Percentiles rank a stretch among this genome's conserved stretches.
Conservation (phyloP, 2,329 filamentous ascomycete species). For the Aspergillus proliferans region DNA sequence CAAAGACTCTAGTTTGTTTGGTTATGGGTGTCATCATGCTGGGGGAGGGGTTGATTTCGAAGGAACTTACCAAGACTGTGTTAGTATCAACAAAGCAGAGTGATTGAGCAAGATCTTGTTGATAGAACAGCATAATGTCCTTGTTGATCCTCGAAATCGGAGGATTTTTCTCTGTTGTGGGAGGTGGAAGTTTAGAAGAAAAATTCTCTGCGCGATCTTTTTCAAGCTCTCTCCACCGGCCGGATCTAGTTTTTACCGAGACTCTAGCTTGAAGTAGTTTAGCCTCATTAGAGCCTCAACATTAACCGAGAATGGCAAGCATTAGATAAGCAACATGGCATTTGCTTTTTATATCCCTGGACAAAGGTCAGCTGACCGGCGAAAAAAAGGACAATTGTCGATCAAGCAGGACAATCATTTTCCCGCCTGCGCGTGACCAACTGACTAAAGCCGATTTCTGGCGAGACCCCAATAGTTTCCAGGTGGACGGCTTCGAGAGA, state of each 20-base stretch:
- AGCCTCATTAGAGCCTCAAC: neutral
- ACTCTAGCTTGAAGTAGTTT: slow-evolving; percentile 7
- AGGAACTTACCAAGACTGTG: slow-evolving; percentile 24
- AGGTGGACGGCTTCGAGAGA: neutral
- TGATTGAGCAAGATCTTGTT: neutral
- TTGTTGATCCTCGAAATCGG: too few species aligned
- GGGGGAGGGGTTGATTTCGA: slow-evolving; percentile 8
- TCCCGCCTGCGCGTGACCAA: slow-evolving; percentile 1
- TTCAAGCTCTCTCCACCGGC: slow-evolving; percentile 25
- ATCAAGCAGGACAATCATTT: slow-evolving; percentile 1
- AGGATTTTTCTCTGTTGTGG: slow-evolving; percentile 8
- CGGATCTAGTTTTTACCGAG: slow-evolving; percentile 26
- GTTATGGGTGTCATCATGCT: slow-evolving; percentile 73
- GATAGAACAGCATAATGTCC: neutral
- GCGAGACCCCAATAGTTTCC: slow-evolving; percentile 4
- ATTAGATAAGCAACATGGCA: neutral
- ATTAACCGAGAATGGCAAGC: neutral
- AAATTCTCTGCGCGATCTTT: slow-evolving; percentile 20
- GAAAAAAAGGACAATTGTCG: neutral
- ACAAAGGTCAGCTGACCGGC: neutral
- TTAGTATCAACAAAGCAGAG: neutral
- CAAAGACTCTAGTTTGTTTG: slow-evolving; percentile 95
- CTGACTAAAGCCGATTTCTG: neutral
- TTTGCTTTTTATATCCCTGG: neutral
- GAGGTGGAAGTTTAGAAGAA: slow-evolving; percentile 11